Evolutionary conservation across 257 asterid genomes (phyloP).

Genomic region (Gardenia jasminoides): DNA sequence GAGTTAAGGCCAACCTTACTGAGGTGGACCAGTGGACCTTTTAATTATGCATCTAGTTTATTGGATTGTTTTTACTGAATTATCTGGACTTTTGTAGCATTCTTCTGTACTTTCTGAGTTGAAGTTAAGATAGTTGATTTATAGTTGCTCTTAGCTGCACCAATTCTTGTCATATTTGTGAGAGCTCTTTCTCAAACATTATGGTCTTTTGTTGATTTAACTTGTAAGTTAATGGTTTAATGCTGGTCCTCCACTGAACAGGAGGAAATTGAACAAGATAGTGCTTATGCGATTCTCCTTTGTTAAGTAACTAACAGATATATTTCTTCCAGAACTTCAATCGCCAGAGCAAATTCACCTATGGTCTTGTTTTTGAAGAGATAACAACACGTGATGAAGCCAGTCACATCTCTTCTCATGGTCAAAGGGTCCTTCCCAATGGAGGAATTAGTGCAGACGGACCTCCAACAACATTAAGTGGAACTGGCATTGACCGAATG

Average conservation of each 20-base stretch:
- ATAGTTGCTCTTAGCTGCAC: neutral
- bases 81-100: neutral
- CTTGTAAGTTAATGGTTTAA: neutral
- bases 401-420: constrained; percentile 87
- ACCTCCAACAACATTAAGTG: constrained; percentile 98
- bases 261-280: neutral
- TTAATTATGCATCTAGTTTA: neutral
- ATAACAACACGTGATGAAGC: constrained; percentile 95
- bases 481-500: constrained; percentile 93
- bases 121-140: neutral
- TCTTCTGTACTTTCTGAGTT: neutral
- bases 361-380: constrained; percentile 95
- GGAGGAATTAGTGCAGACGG: constrained; percentile 98
- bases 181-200: neutral
- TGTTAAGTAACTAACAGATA: neutral
- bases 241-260: neutral
- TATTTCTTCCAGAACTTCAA: constrained; percentile 71
- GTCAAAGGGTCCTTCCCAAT: constrained; percentile 91
- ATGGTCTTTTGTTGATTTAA: neutral
- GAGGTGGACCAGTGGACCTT: constrained; percentile 49
- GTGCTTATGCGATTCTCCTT: neutral
- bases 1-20: constrained; percentile 82
- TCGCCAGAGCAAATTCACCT: constrained; percentile 93
- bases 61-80: neutral
- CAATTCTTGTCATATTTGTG: neutral